Base-by-base conservation (phyloP, 225 moss, liverwort and hornwort species). In the Antitrichia curtipendula region DNA sequence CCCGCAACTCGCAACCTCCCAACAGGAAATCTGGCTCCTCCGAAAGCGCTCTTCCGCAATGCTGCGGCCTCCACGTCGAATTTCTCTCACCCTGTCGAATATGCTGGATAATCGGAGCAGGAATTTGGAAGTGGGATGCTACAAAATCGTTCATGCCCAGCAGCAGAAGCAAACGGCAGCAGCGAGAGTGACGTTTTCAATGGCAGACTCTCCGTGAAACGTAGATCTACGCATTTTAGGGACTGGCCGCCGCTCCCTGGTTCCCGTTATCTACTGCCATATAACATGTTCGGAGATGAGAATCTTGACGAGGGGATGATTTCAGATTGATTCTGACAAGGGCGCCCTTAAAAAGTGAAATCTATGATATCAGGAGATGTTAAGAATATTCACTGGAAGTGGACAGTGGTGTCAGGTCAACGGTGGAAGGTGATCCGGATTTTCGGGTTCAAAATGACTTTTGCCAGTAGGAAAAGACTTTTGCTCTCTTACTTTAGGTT, bases 181-280 rank as follows among this genome's bases (percentile, higher is more conserved):
- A 10, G 60, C 75, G 34, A 72, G 72, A 36, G 85, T 53, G 82
- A 82, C 87, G 82, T 82, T 82, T 82, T 56, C 87, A 54, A 87
- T 40, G 82, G 88, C 70, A 52, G 52, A 25, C 41, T 60, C 81
- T 81, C 52, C 52, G 81, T 81, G 27, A 28, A 70, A 41, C 84
- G 28, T 69, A 84, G 70, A 84, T 84, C 72, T 84, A 62, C 61
- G 54, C 52, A 72, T 72, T 41, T 27, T 16, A 4, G 27, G 85
- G 66, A 86, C 89, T 86, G 86, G 82, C 86, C 89, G 89, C 86
- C 89, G 82, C 41, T 82, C 82, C 17, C 64, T 3, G 14, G 17
- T 22, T n/a, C 7, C 7, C 27, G 12, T 10, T 3, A 64, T 89
- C 49, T 75, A 75, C 14, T 13, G n/a, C 2, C 0, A 0, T 0